Percentiles rank a stretch among this genome's conserved stretches.
phyloP scores from a whole-genome alignment of 768 basidiomycete genomes.

The Suillus fuscotomentosus region DNA sequence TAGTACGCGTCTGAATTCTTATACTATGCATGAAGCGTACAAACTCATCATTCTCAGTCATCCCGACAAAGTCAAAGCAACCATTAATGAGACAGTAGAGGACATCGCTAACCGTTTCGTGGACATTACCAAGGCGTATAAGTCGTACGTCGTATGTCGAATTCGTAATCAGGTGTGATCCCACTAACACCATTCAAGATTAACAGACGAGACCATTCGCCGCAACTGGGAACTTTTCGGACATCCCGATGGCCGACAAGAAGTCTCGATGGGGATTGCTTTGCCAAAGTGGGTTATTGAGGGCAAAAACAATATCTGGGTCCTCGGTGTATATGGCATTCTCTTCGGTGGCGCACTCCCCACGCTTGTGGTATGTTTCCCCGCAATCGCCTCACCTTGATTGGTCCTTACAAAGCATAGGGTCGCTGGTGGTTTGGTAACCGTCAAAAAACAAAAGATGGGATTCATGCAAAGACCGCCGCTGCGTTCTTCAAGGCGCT shows the following conservation, averaged over 20 bases:
- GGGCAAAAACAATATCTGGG: slow-evolving; percentile 87
- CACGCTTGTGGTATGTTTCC: slow-evolving; percentile 62
- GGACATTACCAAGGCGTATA: slow-evolving; percentile 96
- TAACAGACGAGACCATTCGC: slow-evolving; percentile 91
- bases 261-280: slow-evolving; percentile 91
- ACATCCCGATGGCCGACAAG: slow-evolving; percentile 96
- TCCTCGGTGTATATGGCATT: slow-evolving; percentile 83
- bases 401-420: slow-evolving; percentile 29
- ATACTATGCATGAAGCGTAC: background rate
- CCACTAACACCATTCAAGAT: slow-evolving; percentile 36
- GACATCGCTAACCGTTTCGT: slow-evolving; percentile 86
- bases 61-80: slow-evolving; percentile 91
- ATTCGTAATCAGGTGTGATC: background rate
- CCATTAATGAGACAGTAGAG: slow-evolving; percentile 82
- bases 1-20: slow-evolving; percentile 51
- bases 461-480: slow-evolving; percentile 77
- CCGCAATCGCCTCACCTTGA: background rate
- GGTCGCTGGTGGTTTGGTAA: slow-evolving; percentile 98
- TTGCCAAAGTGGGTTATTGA: slow-evolving; percentile 93
- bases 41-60: slow-evolving; percentile 53
- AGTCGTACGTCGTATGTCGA: slow-evolving; percentile 55
- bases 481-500: slow-evolving; percentile 84
- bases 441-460: slow-evolving; percentile 88
- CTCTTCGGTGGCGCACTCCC: slow-evolving; percentile 89
- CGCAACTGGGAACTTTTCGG: slow-evolving; percentile 88